These are phyloP conservation scores for Penicillium palitans DNA, from an alignment of 2,329 filamentous ascomycete species.

Conservation along the genomic window DNA sequence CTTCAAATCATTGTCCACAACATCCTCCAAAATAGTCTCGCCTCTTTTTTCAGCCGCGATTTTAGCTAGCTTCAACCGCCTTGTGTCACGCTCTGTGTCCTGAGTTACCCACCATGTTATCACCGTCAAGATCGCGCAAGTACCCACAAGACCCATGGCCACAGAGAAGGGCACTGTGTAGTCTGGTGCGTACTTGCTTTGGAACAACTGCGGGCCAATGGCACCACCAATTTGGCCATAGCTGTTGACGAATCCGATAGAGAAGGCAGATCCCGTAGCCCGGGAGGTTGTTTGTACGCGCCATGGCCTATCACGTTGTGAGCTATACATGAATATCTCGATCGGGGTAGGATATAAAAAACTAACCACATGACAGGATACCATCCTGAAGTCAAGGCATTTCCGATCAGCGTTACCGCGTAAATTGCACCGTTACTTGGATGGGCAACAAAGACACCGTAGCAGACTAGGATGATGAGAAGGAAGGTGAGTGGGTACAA, in stretches of 20 bases:
- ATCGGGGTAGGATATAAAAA: background rate
- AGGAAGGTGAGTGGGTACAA: conserved; percentile 48
- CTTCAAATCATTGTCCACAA: conserved; percentile 43
- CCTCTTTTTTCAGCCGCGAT: conserved; percentile 44
- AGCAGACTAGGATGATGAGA: conserved; percentile 47
- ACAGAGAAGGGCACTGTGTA: conserved; percentile 48
- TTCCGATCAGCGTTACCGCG: conserved; percentile 49
- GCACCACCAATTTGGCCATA: conserved; percentile 54
- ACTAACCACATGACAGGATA: conserved; percentile 51
- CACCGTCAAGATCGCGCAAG: conserved; percentile 45
- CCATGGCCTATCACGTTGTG: conserved; percentile 42
- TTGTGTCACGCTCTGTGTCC: conserved; percentile 48
- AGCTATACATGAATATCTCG: background rate
- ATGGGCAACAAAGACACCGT: conserved; percentile 49
- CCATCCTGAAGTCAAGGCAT: conserved; percentile 46
- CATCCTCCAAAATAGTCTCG: conserved; percentile 48
- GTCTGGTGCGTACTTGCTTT: conserved; percentile 47
- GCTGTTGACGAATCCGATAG: conserved; percentile 53
- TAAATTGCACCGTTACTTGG: conserved; percentile 51
- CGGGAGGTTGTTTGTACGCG: conserved; percentile 50
- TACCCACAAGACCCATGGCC: conserved; percentile 48
- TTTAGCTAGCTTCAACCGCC: conserved; percentile 46
- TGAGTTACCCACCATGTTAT: conserved; percentile 51
- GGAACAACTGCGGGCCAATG: conserved; percentile 51
- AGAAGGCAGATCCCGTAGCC: conserved; percentile 53